Evolutionary conservation across 768 basidiomycete genomes (phyloP), one percentile per base, ranked within the genome.

Genomic region (Podaxis sp.): DNA sequence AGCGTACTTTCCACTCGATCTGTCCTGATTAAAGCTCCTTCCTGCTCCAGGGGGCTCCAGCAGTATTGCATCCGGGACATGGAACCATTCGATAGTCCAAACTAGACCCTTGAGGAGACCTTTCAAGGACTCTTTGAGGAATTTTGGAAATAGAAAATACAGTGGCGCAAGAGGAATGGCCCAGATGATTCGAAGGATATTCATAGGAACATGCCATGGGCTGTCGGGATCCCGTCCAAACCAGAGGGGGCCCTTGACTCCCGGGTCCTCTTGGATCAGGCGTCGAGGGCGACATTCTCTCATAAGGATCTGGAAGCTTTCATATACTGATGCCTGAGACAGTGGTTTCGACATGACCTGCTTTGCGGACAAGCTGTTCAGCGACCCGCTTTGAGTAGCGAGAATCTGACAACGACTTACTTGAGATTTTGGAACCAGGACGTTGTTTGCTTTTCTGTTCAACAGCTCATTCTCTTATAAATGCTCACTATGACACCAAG

Each of bases 181-280:
- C 15, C 38, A 56, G 13, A 62, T 50, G 6, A 62, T 22, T 2
- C 61, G 61, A 24, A 62, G 48, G 36, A 49, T n/a, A 20, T 62
- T 62, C 22, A 55, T 55, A 22, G 20, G 12, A 24, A 48, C 17
- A 17, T 62, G 61, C 13, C 36, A 33, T 26, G 33, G 3, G 33
- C 55, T 56, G 15, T 56, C 55, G 13, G 54, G 54, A 26, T 50
- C 38, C 8, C 30, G 33, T 6, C 61, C 61, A 26, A 62, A 62
- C 61, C 61, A 62, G 22, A 62, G 61, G 20, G 60, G 60, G 6
- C 60, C 60, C 20, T 48, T 38, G 40, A 62, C 53, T 4, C 60
- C 60, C 22, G 36, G 41, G 7, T 62, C 60, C 20, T 62, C 60
- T 15, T 24, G 60, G 26, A 62, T 48, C 30, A 62, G 60, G 11